Conservation (phyloP, 176 grass and related monocot species). For the barley (Hordeum vulgare) region DNA sequence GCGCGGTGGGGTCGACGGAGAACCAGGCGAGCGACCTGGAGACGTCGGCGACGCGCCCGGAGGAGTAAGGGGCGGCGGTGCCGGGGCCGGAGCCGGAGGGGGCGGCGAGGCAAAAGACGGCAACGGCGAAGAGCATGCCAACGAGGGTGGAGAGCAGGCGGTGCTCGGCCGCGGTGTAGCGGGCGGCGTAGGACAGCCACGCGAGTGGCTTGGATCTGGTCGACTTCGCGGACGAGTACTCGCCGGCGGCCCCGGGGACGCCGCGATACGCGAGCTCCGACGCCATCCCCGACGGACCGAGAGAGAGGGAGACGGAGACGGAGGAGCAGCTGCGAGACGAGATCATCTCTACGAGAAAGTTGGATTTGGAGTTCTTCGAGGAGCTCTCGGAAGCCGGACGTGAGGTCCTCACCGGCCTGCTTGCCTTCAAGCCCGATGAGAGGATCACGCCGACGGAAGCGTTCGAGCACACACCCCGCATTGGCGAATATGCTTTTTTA, state of each 20-base stretch:
- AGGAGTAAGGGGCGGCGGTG: neutral
- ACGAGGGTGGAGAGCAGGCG: constrained; percentile 66
- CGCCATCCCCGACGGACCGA: constrained; percentile 36
- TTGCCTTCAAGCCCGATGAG: too few relatives aligned
- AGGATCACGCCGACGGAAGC: too few relatives aligned
- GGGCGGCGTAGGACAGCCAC: constrained; percentile 46
- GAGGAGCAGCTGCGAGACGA: too few relatives aligned
- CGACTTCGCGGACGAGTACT: constrained; percentile 35
- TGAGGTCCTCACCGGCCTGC: too few relatives aligned
- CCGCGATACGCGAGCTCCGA: constrained; percentile 84
- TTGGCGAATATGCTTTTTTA: too few relatives aligned
- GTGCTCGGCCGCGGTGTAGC: constrained; percentile 58
- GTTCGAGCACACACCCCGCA: too few relatives aligned
- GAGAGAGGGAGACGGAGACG: neutral
- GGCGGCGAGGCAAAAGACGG: constrained; percentile 45
- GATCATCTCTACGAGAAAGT: too few relatives aligned
- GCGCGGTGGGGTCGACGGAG: constrained; percentile 11
- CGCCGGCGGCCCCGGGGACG: neutral
- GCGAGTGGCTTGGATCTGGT: constrained; percentile 47
- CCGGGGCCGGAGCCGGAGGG: neutral
- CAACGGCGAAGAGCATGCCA: constrained; percentile 57
- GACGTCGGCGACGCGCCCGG: neutral
- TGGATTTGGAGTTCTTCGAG: too few relatives aligned
- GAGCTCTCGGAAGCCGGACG: too few relatives aligned
- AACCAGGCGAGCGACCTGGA: constrained; percentile 28